phyloP scores from a whole-genome alignment of 2,329 filamentous ascomycete species.

The Pezicula radicicola region DNA sequence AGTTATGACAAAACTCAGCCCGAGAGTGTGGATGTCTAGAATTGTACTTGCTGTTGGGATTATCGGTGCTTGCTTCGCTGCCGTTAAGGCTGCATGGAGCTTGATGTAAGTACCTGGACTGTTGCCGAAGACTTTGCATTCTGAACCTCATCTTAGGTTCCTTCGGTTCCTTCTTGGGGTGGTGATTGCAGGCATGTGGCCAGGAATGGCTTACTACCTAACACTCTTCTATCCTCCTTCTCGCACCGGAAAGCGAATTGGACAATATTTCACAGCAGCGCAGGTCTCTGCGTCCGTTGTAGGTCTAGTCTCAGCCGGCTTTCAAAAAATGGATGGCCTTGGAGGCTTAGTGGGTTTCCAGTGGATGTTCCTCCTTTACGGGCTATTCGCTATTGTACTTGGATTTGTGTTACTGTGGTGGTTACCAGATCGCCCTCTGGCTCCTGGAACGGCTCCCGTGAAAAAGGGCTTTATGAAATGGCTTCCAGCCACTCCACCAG shows the following conservation, averaged over 20 bases:
- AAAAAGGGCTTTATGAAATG: conserved; percentile 54
- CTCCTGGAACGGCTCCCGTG: conserved; percentile 56
- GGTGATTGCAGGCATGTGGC: conserved; percentile 93
- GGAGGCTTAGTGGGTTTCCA: conserved; percentile 77
- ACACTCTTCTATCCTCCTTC: conserved; percentile 90
- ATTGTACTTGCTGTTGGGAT: conserved; percentile 86
- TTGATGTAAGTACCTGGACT: conserved; percentile 39
- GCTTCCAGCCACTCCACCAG: conserved; percentile 68
- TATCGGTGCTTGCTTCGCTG: conserved; percentile 80
- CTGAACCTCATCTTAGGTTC: conserved; percentile 41
- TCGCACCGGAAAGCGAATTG: conserved; percentile 82
- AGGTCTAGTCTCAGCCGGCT: conserved; percentile 84
- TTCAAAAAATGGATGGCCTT: conserved; percentile 83
- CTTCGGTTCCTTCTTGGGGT: conserved; percentile 80
- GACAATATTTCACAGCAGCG: conserved; percentile 83
- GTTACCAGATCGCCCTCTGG: conserved; percentile 79
- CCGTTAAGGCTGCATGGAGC: conserved; percentile 79
- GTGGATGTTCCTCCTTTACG: conserved; percentile 92
- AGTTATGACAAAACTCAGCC: conserved; percentile 81
- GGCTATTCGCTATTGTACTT: conserved; percentile 68
- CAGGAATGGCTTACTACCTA: conserved; percentile 89
- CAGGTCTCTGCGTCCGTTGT: conserved; percentile 89
- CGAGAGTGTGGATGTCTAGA: conserved; percentile 86
- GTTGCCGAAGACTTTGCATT: neutral
- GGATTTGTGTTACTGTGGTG: conserved; percentile 80